Percentiles rank a stretch among this genome's conserved stretches.
These are phyloP conservation scores for Tetrahymena borealis DNA, from an alignment of 73 alveolate species.

Conservation along the genomic window DNA sequence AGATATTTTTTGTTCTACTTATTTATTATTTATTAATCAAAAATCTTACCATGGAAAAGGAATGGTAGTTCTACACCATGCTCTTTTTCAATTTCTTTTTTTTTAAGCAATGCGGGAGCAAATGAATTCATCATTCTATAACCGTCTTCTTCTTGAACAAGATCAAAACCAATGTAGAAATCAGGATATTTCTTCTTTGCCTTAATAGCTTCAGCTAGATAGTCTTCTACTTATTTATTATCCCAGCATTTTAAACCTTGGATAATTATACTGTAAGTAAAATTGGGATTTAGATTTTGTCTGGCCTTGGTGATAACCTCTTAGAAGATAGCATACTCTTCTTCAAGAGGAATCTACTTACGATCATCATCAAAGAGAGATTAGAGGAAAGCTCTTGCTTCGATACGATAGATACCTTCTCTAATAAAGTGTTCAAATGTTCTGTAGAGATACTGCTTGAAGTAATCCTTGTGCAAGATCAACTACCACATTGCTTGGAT, in stretches of 20 bases:
- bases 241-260: neutral
- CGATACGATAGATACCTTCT: neutral
- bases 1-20: too few relatives aligned
- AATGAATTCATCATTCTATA: conserved; percentile 26
- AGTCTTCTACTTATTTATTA: neutral
- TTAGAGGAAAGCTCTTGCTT: neutral
- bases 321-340: conserved; percentile 31
- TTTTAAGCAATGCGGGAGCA: conserved; percentile 7
- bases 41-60: conserved; percentile 52
- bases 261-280: neutral
- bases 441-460: neutral
- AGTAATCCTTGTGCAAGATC: neutral
- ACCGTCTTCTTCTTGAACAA: conserved; percentile 56
- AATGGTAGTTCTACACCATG: conserved; percentile 9
- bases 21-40: too few relatives aligned
- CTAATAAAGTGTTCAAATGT: neutral
- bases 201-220: neutral
- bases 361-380: conserved; percentile 27
- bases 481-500: neutral
- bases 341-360: conserved; percentile 11
- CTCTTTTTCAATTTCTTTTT: neutral
- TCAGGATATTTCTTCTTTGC: conserved; percentile 1
- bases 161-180: conserved; percentile 45
- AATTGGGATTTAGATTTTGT: conserved; percentile 3
- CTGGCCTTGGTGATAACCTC: conserved; percentile 28